Evolutionary conservation across 345 rosid species (phyloP).

Genomic region (Dipteronia sinensis): DNA sequence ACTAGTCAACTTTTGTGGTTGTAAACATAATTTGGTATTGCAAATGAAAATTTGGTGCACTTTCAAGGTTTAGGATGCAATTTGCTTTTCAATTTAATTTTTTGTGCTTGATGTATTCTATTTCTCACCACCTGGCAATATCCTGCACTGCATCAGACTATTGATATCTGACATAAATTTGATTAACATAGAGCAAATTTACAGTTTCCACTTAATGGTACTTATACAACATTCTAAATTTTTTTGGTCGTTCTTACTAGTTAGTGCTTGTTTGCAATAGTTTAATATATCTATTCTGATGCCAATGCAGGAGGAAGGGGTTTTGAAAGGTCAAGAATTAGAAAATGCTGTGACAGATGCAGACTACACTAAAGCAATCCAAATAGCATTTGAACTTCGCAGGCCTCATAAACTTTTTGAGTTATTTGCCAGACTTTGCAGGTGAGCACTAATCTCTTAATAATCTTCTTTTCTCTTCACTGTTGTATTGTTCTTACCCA

Average conservation of each 20-base stretch:
- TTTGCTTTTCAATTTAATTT: not conserved
- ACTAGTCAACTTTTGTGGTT: no score
- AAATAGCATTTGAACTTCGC: constrained; percentile 80
- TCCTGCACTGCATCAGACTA: not conserved
- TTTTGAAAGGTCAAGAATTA: constrained; percentile 80
- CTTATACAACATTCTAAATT: not conserved
- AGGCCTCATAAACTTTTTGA: constrained; percentile 81
- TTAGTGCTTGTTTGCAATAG: not conserved
- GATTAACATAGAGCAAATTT: not conserved
- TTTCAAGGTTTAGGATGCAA: not conserved
- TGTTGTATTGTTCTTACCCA: constrained; percentile 9
- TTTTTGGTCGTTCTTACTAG: not conserved
- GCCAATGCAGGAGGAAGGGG: constrained; percentile 66
- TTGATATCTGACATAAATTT: not conserved
- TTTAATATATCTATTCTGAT: not conserved
- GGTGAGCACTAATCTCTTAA: constrained; percentile 44
- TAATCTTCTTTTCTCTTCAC: constrained; percentile 5
- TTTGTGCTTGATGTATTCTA: not conserved
- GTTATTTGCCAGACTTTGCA: constrained; percentile 71
- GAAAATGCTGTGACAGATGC: constrained; percentile 87
- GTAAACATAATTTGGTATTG: not conserved
- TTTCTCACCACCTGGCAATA: not conserved
- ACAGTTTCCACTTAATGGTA: not conserved
- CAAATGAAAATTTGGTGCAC: not conserved
- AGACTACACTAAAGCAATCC: constrained; percentile 74